Base-by-base conservation (phyloP, 2,329 filamentous ascomycete species). In the Ceratocystis harringtonii region DNA sequence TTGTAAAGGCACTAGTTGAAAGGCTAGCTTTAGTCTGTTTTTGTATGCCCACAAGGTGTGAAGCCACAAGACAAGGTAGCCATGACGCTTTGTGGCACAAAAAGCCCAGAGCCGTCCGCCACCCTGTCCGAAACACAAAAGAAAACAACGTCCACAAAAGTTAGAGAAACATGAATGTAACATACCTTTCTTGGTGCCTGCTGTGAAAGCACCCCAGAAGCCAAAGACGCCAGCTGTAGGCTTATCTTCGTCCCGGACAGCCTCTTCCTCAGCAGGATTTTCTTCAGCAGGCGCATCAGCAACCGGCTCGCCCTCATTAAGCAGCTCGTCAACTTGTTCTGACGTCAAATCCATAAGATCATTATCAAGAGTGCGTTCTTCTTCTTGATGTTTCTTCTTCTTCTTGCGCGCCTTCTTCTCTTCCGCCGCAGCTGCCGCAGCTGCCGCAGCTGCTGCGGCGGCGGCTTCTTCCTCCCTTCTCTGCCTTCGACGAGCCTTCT, bases 161-260 rank as follows among this genome's bases (percentile, higher is more conserved):
- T 19, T 6, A 10, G 36, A 25, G 61, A 57, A 62, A 69, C 70
- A 19, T 36, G 17, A n/a, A 30, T 36, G 28, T 36, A 58, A 73
- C 71, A 69, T 70, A 76, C 75, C 76, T 74, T 78, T 78, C 70
- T 76, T 76, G 63, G 71, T 67, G 69, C 78, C 25, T 5, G 50
- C 81, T 71, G 79, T 81, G 66, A 75, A 72, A 22, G 69, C 69
- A 5, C 81, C 80, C 82, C 82, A 85, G 75, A 84, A 84, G 69
- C 78, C 78, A 72, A 84, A 85, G 0, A 79, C 72, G 66, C 79
- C 76, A 52, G 70, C 71, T 57, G 52, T 10, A 44, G 41, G 55
- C n/a, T 58, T 58, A 10, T 58, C 55, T 58, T 28, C 19, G 32
- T 55, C 32, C 5, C 41, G 50, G 4, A 57, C 61, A 36, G 62